phyloP scores from a whole-genome alignment of 2,329 filamentous ascomycete species.

The Aureobasidium zeae region DNA sequence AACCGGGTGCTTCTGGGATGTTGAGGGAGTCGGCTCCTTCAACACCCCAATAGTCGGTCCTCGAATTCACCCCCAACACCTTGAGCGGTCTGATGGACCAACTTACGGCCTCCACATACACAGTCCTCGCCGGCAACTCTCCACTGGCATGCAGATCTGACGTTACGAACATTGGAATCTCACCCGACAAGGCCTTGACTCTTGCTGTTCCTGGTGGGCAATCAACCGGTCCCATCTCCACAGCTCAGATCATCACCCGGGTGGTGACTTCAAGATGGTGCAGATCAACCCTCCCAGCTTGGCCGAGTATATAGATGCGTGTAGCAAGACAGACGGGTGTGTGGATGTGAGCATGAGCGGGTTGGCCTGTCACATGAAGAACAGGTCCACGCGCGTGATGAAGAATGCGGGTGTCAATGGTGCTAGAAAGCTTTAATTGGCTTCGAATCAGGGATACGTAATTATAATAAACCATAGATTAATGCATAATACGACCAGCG shows the following conservation, averaged over 20 bases:
- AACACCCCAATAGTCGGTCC: neutral
- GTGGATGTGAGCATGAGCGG: conserved; percentile 1
- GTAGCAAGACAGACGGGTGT: neutral
- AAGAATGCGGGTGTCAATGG: neutral
- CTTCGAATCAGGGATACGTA: too few relatives aligned
- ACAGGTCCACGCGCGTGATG: neutral
- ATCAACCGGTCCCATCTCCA: conserved; percentile 4
- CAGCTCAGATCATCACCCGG: conserved; percentile 52
- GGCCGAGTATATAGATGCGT: neutral
- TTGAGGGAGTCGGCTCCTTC: conserved; percentile 1
- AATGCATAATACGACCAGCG: too few relatives aligned
- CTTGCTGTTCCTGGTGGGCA: conserved; percentile 15
- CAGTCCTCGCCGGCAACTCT: conserved; percentile 1
- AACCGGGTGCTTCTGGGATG: conserved; percentile 1
- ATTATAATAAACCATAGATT: too few relatives aligned
- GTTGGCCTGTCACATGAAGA: conserved; percentile 7
- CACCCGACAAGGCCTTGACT: neutral
- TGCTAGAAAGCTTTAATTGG: neutral
- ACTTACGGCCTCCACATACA: conserved; percentile 1
- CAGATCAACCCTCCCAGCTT: neutral
- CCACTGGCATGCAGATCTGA: conserved; percentile 1
- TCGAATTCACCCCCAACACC: neutral
- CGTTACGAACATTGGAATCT: neutral
- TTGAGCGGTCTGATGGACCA: neutral
- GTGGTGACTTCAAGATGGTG: conserved; percentile 10